Evolutionary conservation across 2,329 filamentous ascomycete genomes (phyloP).

Genomic region (Exophiala dermatitidis): DNA sequence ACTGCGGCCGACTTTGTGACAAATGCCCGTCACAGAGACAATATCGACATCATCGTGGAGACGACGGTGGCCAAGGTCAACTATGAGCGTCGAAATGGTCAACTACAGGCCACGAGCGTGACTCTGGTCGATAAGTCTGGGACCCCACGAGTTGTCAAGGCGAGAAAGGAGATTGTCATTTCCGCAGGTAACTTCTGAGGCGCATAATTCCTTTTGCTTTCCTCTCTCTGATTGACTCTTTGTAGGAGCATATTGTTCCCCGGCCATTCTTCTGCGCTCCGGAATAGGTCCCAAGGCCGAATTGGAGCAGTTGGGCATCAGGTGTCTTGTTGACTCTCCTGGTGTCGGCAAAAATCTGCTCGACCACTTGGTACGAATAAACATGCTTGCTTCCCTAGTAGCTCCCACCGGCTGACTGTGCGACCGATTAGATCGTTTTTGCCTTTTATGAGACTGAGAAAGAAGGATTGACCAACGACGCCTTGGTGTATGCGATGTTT

Average conservation of each 20-base stretch:
- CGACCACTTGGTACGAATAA: conserved; percentile 43
- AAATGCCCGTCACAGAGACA: conserved; percentile 37
- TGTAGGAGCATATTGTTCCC: conserved; percentile 44
- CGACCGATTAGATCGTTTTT: conserved; percentile 48
- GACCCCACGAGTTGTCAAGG: conserved; percentile 33
- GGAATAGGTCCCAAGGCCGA: conserved; percentile 46
- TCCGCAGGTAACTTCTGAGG: conserved; percentile 26
- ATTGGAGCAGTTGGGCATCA: conserved; percentile 39
- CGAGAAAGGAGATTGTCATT: conserved; percentile 40
- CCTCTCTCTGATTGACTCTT: not conserved
- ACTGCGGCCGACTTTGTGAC: conserved; percentile 50
- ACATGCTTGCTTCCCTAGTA: conserved; percentile 19
- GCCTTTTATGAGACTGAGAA: conserved; percentile 55
- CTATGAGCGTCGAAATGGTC: conserved; percentile 31
- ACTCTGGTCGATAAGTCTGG: conserved; percentile 39
- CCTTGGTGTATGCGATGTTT: conserved; percentile 35
- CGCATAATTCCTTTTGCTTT: not conserved
- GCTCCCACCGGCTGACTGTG: conserved; percentile 19
- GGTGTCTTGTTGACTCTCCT: conserved; percentile 40
- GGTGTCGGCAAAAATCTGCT: conserved; percentile 50
- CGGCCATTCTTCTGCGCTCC: conserved; percentile 48
- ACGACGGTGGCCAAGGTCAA: conserved; percentile 49
- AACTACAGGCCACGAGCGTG: conserved; percentile 34
- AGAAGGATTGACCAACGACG: conserved; percentile 49
- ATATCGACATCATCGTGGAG: conserved; percentile 45